These are phyloP conservation scores for Vickermania spadyakhi DNA, from an alignment of 208 protist species.

Conservation along the genomic window DNA sequence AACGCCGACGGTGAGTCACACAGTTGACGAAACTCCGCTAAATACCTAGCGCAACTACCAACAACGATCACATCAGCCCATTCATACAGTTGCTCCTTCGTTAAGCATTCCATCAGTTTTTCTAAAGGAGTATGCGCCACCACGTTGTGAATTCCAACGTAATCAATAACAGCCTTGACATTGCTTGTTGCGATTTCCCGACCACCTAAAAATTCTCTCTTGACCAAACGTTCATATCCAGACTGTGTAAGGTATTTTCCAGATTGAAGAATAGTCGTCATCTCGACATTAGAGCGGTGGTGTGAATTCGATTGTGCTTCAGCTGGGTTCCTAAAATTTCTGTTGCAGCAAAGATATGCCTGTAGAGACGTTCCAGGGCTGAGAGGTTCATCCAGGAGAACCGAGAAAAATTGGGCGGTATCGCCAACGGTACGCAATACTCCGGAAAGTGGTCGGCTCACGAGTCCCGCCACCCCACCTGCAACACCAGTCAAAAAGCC, in stretches of 20 bases:
- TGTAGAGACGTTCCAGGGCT: neutral
- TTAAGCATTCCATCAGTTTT: neutral
- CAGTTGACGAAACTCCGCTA: no score
- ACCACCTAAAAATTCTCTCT: no score
- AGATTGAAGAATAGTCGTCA: no score
- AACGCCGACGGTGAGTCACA: no score
- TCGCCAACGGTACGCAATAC: constrained; percentile 43
- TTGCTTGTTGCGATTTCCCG: no score
- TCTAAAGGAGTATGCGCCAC: neutral
- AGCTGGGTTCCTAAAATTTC: neutral
- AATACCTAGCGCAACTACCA: neutral
- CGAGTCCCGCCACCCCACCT: constrained; percentile 40
- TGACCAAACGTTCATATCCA: no score
- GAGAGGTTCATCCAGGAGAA: constrained; percentile 11
- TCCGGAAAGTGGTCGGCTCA: constrained; percentile 45
- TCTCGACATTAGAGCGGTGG: no score
- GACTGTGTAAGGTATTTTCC: neutral
- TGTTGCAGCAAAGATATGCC: neutral
- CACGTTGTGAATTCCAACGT: neutral
- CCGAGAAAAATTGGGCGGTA: constrained; percentile 49
- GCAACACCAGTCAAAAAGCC: constrained; percentile 50
- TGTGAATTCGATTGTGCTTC: no score
- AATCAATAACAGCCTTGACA: neutral
- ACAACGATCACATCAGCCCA: neutral
- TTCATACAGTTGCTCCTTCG: neutral